Evolutionary conservation across 176 grass and related monocot genomes (phyloP), one percentile per base, ranked within the genome.

Genomic region (Miscanthus lutarioriparius): DNA sequence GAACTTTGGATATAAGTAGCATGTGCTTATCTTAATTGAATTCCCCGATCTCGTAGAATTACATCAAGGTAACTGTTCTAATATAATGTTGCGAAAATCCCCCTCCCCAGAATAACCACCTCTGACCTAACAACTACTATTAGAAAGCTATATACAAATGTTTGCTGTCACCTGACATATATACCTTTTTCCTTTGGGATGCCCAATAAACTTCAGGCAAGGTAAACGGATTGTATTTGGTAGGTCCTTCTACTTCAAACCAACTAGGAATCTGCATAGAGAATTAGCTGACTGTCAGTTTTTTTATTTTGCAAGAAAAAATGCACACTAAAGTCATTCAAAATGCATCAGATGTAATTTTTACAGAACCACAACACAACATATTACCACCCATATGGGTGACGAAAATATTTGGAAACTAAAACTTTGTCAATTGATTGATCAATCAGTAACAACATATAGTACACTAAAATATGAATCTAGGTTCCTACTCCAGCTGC

Each of bases 141-240:
- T 78, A 49, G 14, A 64, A 74, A 73, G 8, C 2, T 72, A 30
- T 25, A 44, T 14, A 75, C 30, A 64, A 81, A 81, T 33, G 7
- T 58, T 54, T 56, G 70, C 33, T 75, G 39, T 38, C 1, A 1
- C 5, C 58, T 16, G 10, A 75, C 17, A 25, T 26, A 2, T 76
- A 64, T 81, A 96, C 96, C 93, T 96, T 96, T 80, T 94, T 99
- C 88, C 84, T 94, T 76, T 99, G 96, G 44, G 91, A 91, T 86
- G 86, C 84, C 84, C 82, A 87, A 81, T 99, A 99, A 91, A 83
- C 83, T 87, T 99, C 96, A 83, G 96, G 96, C 81, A 99, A 83
- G 43, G 81, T 74, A 91, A 99, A 99, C 72, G 93, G 96, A 79
- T 96, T 99, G 76, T 87, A 94, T 61, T 92, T 94, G 44, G 91